These are phyloP conservation scores for Eleusine coracana DNA, from an alignment of 176 grass and related monocot species.

Conservation along the genomic window DNA sequence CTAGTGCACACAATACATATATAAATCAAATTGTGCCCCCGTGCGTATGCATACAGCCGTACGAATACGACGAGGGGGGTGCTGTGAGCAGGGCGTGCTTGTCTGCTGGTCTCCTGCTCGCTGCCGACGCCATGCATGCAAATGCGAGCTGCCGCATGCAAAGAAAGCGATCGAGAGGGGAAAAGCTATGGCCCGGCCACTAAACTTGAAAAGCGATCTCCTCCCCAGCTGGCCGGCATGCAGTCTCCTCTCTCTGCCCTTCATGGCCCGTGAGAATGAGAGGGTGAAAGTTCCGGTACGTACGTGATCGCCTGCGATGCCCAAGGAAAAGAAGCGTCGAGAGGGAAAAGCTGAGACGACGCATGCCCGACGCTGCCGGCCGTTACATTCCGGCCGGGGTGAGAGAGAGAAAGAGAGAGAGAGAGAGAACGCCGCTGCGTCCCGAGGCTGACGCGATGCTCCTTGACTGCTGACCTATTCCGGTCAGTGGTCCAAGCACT, in stretches of 20 bases:
- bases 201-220: not conserved
- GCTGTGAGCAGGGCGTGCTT: slow-evolving; percentile 38
- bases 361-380: slow-evolving; percentile 41
- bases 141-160: slow-evolving; percentile 30
- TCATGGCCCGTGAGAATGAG: not conserved
- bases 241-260: too few relatives aligned
- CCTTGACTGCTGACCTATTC: slow-evolving; percentile 48
- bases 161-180: slow-evolving; percentile 35
- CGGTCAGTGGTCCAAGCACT: slow-evolving; percentile 26
- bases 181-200: not conserved
- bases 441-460: slow-evolving; percentile 53
- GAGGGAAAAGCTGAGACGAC: slow-evolving; percentile 2
- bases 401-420: not conserved
- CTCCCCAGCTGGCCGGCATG: too few relatives aligned
- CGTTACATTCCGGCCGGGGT: not conserved
- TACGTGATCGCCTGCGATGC: slow-evolving; percentile 25
- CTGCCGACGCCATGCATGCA: not conserved
- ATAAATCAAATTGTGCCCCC: not conserved
- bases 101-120: slow-evolving; percentile 37
- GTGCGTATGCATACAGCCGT: not conserved
- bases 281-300: not conserved
- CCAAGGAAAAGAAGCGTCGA: slow-evolving; percentile 16
- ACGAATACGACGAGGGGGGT: slow-evolving; percentile 21
- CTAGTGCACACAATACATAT: not conserved
- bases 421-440: slow-evolving; percentile 1